Base-by-base conservation (phyloP, 371 early-diverging fungal genomes). In the Lichtheimia ramosa region DNA sequence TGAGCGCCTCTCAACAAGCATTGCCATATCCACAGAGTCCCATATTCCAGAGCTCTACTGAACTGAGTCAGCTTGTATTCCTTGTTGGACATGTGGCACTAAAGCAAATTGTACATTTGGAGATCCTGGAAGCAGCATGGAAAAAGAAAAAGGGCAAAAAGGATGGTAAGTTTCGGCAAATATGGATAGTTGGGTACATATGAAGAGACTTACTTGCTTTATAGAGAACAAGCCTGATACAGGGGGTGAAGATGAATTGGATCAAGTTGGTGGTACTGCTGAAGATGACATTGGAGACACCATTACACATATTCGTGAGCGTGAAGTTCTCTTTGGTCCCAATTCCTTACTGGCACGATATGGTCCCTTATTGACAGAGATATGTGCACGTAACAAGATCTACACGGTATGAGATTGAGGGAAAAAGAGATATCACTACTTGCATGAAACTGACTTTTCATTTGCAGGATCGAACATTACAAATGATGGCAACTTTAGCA, bases 271-370 rank as follows among this genome's bases (percentile, higher is more conserved):
- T 15, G 98, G 97, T 7, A 86, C 93, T 0, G 88, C 89, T 2
- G 97, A 98, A 68, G 98, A 98, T 68, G 97, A 97, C 63, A 92
- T 97, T 68, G 87, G 91, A 42, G 98, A 98, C 54, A 85, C 88
- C 2, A 83, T 97, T 46, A 74, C 82, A 0, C 81, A 83, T 49
- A 88, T 98, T 34, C 88, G 98, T 13, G 98, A 98, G 71, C 81
- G 87, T 49, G 97, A 96, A 72, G 80, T 98, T 5, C 74, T 98
- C 39, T 92, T 85, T 71, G 92, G 93, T 10, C 72, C 75, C 40
- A 65, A 81, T 27, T 90, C 95, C 4, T 70, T 98, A 55, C 74
- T 98, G 34, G 81, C 86, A 13, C 68, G 81, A 12, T 98, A 85
- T 74, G 96, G 92, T 0, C 93, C 94, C 10, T 54, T 98, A 55